Base-by-base conservation (phyloP, 768 basidiomycete genomes). In the Phylloporus arenicola region DNA sequence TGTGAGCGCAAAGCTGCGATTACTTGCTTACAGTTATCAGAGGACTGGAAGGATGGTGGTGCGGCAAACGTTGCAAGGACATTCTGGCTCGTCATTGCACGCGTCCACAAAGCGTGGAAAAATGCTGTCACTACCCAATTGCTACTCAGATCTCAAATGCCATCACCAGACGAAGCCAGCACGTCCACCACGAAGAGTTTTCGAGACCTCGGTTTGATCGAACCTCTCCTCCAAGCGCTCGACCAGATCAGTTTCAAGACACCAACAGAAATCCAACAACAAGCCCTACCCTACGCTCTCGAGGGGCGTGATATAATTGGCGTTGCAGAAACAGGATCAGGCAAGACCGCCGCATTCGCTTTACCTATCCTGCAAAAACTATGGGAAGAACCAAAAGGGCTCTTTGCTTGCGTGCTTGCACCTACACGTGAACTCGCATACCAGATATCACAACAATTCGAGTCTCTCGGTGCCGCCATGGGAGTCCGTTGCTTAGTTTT, bases 361-460 rank as follows among this genome's bases (percentile, higher is more conserved):
- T 72, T 98, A 6, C 96, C 96, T 2, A 95, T 99, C 51, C 72
- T 99, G 31, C 96, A 99, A 69, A 91, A 91, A 58, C 71, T 98
- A 68, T 98, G 93, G 93, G 88, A 93, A 43, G 88, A 94, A 27
- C 96, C 96, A 41, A 86, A 86, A 62, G 89, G 92, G 19, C 78
- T 95, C 35, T 99, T 93, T 65, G 92, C 92, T 13, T 88, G 91
- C 62, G 83, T 98, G 14, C 77, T 99, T 34, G 93, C 95, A 14
- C 96, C 96, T 12, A 99, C 96, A n/a, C 84, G 95, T 61, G 96
- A 99, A 72, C 75, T 99, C 58, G 96, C 96, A 29, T 94, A 88
- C 70, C 96, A 99, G 70, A 99, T 99, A 63, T 84, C 92, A n/a
- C 88, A 97, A 58, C 92, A 95, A 63, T 92, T 99, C 61, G 89